These are phyloP conservation scores for Bromus sterilis DNA, from an alignment of 176 grass and related monocot genomes.

Conservation along the genomic window DNA sequence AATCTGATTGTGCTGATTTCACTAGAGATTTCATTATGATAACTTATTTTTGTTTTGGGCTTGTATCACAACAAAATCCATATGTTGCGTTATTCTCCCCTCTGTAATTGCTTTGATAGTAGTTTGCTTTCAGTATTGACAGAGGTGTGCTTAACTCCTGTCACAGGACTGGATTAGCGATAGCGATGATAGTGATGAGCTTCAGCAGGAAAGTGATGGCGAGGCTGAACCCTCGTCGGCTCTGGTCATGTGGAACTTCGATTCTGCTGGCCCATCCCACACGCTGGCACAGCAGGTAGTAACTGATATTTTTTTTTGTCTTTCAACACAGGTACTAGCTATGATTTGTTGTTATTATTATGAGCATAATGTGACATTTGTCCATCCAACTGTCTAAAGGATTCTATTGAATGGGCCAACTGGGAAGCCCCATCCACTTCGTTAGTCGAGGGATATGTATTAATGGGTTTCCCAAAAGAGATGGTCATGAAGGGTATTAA, in stretches of 20 bases:
- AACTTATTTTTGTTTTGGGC: not conserved
- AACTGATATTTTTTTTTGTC: not conserved
- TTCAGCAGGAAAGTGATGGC: constrained; percentile 25
- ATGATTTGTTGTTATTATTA: not conserved
- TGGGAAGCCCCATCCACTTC: constrained; percentile 18
- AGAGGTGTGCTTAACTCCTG: not conserved
- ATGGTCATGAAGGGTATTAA: constrained; percentile 43
- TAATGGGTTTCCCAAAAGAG: constrained; percentile 54
- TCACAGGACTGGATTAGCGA: constrained; percentile 36
- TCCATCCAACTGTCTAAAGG: constrained; percentile 23
- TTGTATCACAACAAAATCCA: not conserved
- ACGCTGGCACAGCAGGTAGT: constrained; percentile 1
- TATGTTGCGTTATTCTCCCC: not conserved
- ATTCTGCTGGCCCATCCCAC: constrained; percentile 13
- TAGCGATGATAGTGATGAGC: constrained; percentile 19
- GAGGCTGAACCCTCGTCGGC: constrained; percentile 9
- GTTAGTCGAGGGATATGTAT: constrained; percentile 26
- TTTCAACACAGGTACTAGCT: not conserved
- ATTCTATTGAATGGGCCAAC: constrained; percentile 21
- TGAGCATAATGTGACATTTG: constrained; percentile 5
- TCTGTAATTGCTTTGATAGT: not conserved
- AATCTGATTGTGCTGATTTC: not conserved
- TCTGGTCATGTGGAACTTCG: not conserved
- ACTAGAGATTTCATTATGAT: not conserved
- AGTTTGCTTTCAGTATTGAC: not conserved